Base-by-base conservation (phyloP, 2,329 filamentous ascomycete species). In the Trichoderma atrobrunneum region DNA sequence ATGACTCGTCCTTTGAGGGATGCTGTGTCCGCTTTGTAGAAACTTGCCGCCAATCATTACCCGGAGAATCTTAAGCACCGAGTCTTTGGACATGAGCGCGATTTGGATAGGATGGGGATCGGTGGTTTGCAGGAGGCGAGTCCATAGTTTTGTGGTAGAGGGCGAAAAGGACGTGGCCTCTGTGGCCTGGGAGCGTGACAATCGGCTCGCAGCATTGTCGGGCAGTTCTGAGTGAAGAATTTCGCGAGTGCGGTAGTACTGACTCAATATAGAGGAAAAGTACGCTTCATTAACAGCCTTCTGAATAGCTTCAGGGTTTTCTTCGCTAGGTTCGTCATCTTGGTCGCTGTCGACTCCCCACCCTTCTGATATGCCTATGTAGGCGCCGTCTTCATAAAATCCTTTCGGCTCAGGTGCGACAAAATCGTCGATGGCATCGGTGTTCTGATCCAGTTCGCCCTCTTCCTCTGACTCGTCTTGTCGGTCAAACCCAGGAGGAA, bases 311-410 rank as follows among this genome's bases (percentile, higher is more conserved):
- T 75, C 74, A 7, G 78, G 77, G 16, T 79, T 75, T 14, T 75
- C 72, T 6, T 78, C 77, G 21, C 78, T 75, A 1, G 73, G 72
- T 14, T 74, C 74, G 28, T 78, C 75, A 21, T 80, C 78, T n/a
- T 80, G 79, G 12, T 78, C 72, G 21, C 76, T 75, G 16, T 75
- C 71, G 28, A 80, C 78, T 12, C 78, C 77, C 59, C 79, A 74
- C 28, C 75, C 75, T 32, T 85, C 82, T 0, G 88, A 86, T 3
- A 87, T 84, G 5, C 90, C 92, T 28, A 91, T 89, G 79, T 94
- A 97, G 48, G 93, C 92, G 63, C 94, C 94, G 76, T 97, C 93
- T 18, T 90, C 84, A 79, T 93, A 96, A 78, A 89, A 91, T 12
- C 91, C 92, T 70, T 87, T 82, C 26, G 85, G 83, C 76, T 91